Conservation (phyloP, 352 stramenopile genomes). For the Globisporangium sylvaticum region DNA sequence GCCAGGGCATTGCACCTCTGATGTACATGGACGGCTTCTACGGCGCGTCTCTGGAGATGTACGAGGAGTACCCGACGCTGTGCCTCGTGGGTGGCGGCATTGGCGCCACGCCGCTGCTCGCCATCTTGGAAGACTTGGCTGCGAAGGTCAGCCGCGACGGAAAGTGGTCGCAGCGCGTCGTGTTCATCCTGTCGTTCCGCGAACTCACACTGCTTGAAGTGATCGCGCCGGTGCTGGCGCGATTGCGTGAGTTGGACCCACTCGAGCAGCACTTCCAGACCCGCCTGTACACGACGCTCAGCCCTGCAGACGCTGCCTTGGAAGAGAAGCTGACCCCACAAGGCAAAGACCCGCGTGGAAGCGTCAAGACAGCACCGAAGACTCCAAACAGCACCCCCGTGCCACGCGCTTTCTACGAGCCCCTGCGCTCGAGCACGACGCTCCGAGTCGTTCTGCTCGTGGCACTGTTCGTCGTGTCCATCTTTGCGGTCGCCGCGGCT, state of each 20-base stretch:
- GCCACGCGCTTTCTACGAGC: constrained; percentile 45
- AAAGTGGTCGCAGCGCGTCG: constrained; percentile 34
- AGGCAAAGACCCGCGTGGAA: background rate
- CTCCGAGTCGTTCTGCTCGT: constrained; percentile 35
- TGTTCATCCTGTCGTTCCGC: constrained; percentile 39
- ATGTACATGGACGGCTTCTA: constrained; percentile 63
- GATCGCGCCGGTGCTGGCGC: constrained; percentile 27
- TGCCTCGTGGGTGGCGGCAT: constrained; percentile 44
- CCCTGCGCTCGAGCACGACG: constrained; percentile 39
- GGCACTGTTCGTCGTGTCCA: constrained; percentile 32
- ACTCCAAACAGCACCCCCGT: background rate
- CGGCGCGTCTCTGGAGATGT: constrained; percentile 38
- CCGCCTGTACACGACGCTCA: constrained; percentile 28
- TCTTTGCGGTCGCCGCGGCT: constrained; percentile 29
- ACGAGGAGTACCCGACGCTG: constrained; percentile 43
- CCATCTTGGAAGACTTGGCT: constrained; percentile 42
- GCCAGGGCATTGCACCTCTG: constrained; percentile 20
- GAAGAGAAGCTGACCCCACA: background rate
- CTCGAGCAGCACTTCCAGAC: constrained; percentile 30
- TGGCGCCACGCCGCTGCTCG: constrained; percentile 39
- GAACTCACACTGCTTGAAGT: constrained; percentile 33
- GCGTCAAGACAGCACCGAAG: constrained; percentile 14
- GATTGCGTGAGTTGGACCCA: constrained; percentile 34
- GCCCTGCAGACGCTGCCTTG: constrained; percentile 17
- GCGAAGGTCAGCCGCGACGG: constrained; percentile 26